phyloP scores from a whole-genome alignment of 73 alveolate species.

The Durusdinium trenchii region DNA sequence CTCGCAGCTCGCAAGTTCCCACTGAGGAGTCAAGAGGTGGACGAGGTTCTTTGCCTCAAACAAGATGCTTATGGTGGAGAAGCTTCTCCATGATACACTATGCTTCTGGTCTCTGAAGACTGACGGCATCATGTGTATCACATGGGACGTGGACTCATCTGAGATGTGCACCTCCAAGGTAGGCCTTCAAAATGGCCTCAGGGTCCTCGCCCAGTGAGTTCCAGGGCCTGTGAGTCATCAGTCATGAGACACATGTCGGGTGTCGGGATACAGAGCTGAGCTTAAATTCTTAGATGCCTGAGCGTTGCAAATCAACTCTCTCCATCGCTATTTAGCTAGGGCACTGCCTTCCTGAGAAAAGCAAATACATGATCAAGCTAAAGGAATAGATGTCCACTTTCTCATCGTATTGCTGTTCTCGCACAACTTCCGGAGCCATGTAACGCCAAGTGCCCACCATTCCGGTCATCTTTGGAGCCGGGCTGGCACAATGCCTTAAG shows the following conservation, averaged over 20 bases:
- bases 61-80: too few species aligned
- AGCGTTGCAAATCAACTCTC: too few species aligned
- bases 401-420: conserved; percentile 25
- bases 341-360: conserved; percentile 37
- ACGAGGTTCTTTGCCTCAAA: conserved; percentile 49
- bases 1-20: conserved; percentile 31
- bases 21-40: conserved; percentile 54
- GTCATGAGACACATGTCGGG: neutral
- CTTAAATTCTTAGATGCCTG: neutral
- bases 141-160: too few species aligned
- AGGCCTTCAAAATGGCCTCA: conserved; percentile 67
- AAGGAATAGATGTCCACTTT: conserved; percentile 54
- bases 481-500: too few species aligned
- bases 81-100: neutral
- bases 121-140: neutral
- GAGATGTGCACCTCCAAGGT: conserved; percentile 25
- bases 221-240: conserved; percentile 27
- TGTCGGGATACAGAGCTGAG: neutral
- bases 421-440: conserved; percentile 67
- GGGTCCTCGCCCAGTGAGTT: neutral
- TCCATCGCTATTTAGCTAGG: too few species aligned
- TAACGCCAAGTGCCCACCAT: conserved; percentile 76
- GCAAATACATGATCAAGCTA: conserved; percentile 31
- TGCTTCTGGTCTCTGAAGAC: neutral
- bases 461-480: conserved; percentile 55